Percentiles rank a stretch among this genome's conserved stretches.
Conservation (phyloP, 2,329 filamentous ascomycete genomes). For the Beauveria sp. region DNA sequence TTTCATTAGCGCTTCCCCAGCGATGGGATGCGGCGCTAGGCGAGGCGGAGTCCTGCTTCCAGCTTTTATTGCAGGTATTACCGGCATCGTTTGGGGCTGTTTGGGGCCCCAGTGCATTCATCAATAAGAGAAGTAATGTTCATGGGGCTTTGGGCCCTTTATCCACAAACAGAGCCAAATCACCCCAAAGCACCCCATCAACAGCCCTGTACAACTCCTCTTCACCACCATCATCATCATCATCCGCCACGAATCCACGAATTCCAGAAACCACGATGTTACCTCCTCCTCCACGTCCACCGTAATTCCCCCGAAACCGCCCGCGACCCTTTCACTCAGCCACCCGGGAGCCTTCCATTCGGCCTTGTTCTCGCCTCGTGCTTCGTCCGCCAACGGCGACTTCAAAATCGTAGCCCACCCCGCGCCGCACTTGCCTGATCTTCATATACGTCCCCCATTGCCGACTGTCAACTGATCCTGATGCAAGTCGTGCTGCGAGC, state of each 20-base stretch:
- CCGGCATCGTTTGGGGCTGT: too few relatives aligned
- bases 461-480: background rate
- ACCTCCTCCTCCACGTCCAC: background rate
- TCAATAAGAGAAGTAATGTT: too few relatives aligned
- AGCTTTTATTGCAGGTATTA: too few relatives aligned
- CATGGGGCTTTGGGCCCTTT: too few relatives aligned
- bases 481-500: background rate
- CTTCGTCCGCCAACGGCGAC: background rate
- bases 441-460: too few relatives aligned
- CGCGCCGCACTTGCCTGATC: too few relatives aligned
- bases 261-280: background rate
- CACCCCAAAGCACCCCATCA: too few relatives aligned
- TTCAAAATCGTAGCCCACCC: background rate
- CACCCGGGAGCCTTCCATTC: conserved; percentile 5
- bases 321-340: background rate
- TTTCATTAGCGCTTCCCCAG: background rate
- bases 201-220: too few relatives aligned
- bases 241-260: too few relatives aligned
- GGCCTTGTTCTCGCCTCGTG: background rate
- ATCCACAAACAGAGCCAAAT: too few relatives aligned
- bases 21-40: background rate
- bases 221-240: too few relatives aligned
- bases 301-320: background rate
- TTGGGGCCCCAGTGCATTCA: too few relatives aligned
- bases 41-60: background rate